Conservation (phyloP, 495 filamentous ascomycete genomes). For the Daldinia bambusicola region DNA sequence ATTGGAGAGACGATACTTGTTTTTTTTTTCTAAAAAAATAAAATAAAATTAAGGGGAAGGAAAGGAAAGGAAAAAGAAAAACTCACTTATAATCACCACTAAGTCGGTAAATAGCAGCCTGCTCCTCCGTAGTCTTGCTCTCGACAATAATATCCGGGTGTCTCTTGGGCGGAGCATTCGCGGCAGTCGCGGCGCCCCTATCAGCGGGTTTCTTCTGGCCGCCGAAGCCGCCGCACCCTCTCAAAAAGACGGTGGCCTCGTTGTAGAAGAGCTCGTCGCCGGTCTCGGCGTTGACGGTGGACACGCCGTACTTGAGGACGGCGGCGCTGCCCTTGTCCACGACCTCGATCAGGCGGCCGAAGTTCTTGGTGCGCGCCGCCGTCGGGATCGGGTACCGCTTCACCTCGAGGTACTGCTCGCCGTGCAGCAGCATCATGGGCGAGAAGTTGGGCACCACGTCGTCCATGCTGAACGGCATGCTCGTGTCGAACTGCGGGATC, state of each 20-base stretch:
- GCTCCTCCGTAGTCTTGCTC: conserved; percentile 90
- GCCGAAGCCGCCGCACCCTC: conserved; percentile 91
- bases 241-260: conserved; percentile 89
- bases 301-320: conserved; percentile 80
- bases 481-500: conserved; percentile 88
- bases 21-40: too few relatives aligned
- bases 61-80: neutral
- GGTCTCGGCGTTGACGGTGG: conserved; percentile 80
- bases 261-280: conserved; percentile 97
- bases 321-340: conserved; percentile 95
- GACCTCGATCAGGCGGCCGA: conserved; percentile 90
- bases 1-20: neutral
- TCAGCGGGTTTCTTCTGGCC: conserved; percentile 81
- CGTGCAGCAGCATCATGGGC: conserved; percentile 99
- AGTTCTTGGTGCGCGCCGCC: conserved; percentile 78
- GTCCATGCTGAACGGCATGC: conserved; percentile 79
- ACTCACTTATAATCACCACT: conserved; percentile 80
- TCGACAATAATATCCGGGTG: conserved; percentile 83
- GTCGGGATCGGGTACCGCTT: conserved; percentile 95
- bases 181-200: conserved; percentile 79
- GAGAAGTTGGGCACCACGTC: conserved; percentile 94
- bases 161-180: conserved; percentile 81
- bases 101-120: conserved; percentile 94
- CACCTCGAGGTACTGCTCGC: conserved; percentile 98
- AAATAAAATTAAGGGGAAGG: too few relatives aligned